These are phyloP conservation scores for Gossypioides kirkii DNA, from an alignment of 345 rosid species.

Conservation along the genomic window DNA sequence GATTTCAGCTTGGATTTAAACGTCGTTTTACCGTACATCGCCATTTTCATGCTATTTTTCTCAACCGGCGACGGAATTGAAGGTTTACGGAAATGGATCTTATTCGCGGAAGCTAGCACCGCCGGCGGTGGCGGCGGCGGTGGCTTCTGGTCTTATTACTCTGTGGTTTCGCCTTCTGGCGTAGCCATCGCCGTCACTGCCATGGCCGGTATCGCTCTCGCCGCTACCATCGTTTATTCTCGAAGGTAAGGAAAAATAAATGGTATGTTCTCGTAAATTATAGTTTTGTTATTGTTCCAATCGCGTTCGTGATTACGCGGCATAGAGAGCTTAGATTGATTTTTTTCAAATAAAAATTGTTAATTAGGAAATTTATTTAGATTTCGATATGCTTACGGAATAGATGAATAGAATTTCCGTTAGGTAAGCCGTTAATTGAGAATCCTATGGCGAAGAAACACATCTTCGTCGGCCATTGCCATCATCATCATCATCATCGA, in stretches of 20 bases:
- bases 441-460: conserved; percentile 50
- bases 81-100: conserved; percentile 39
- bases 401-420: conserved; percentile 22
- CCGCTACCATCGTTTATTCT: conserved; percentile 57
- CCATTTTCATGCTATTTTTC: conserved; percentile 35
- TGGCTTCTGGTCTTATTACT: conserved; percentile 42
- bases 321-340: conserved; percentile 10
- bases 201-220: conserved; percentile 74
- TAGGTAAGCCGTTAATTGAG: conserved; percentile 27
- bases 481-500: neutral
- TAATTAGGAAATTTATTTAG: too few species aligned
- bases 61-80: conserved; percentile 31
- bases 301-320: conserved; percentile 5
- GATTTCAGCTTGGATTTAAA: neutral
- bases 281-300: conserved; percentile 5
- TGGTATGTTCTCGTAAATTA: too few species aligned
- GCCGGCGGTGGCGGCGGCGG: conserved; percentile 21
- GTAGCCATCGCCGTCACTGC: conserved; percentile 65
- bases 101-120: conserved; percentile 43
- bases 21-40: conserved; percentile 20
- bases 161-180: conserved; percentile 39
- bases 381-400: too few species aligned
- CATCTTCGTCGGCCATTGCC: conserved; percentile 28
- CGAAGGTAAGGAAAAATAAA: conserved; percentile 39
- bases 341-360: neutral